Conservation (phyloP, 2,329 filamentous ascomycete species). For the Dendrostoma leiphaemia region DNA sequence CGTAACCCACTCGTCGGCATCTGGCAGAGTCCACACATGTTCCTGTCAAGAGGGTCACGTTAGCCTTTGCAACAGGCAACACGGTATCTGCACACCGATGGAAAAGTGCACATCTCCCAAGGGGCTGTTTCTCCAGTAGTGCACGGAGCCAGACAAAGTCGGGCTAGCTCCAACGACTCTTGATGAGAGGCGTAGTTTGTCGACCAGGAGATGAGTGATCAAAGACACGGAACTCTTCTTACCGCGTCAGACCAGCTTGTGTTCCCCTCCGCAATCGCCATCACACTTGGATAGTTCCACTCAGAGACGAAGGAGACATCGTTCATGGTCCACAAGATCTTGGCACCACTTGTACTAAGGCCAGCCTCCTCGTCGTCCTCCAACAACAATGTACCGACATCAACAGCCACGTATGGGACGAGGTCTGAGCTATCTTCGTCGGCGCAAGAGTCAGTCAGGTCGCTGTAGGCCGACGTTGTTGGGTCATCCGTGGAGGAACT, state of each 20-base stretch:
- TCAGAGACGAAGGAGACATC: conserved; percentile 3
- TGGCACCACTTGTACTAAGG: not conserved
- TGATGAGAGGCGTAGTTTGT: too few relatives aligned
- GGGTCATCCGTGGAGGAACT: conserved; percentile 8
- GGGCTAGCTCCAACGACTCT: too few relatives aligned
- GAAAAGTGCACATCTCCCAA: too few relatives aligned
- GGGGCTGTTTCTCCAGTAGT: too few relatives aligned
- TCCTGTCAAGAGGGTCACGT: too few relatives aligned
- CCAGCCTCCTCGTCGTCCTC: conserved; percentile 8
- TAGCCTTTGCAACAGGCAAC: too few relatives aligned
- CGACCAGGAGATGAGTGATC: too few relatives aligned
- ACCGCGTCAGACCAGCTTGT: not conserved
- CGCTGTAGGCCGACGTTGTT: conserved; percentile 3
- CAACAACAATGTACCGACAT: not conserved
- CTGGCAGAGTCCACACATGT: conserved; percentile 3
- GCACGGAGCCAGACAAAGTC: too few relatives aligned
- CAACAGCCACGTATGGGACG: conserved; percentile 11
- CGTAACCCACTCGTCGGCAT: not conserved
- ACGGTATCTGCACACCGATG: too few relatives aligned
- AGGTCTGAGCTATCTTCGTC: conserved; percentile 8
- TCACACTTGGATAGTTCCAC: conserved; percentile 9
- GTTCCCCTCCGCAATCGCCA: conserved; percentile 7
- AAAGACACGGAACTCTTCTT: too few relatives aligned
- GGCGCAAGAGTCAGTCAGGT: conserved; percentile 4
- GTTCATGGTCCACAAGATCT: conserved; percentile 11